Evolutionary conservation across 2,329 filamentous ascomycete genomes (phyloP).

Genomic region (Xylariaceae sp.): DNA sequence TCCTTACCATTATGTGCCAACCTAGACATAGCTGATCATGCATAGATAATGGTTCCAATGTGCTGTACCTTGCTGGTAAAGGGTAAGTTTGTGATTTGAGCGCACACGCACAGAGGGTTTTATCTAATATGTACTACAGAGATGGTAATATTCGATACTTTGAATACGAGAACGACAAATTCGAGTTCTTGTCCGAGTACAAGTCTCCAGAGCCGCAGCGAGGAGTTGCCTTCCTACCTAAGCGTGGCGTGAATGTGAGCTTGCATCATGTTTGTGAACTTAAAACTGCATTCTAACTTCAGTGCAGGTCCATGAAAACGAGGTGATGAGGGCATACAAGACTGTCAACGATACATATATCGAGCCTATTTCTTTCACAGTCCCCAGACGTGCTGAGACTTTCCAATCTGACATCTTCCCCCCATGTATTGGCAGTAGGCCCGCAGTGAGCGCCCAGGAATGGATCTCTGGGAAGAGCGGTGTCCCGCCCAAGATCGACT

Average conservation of each 20-base stretch:
- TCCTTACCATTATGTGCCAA: neutral
- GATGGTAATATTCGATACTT: constrained; percentile 99
- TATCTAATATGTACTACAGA: constrained; percentile 43
- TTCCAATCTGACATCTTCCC: constrained; percentile 98
- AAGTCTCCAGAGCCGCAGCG: constrained; percentile 95
- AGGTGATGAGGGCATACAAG: constrained; percentile 94
- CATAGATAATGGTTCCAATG: constrained; percentile 82
- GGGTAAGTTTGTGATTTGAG: constrained; percentile 56
- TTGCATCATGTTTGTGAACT: neutral
- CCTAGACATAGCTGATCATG: constrained; percentile 21
- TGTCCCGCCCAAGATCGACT: constrained; percentile 84
- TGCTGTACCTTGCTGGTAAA: constrained; percentile 93
- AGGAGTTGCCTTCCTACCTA: constrained; percentile 89
- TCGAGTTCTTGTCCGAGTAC: constrained; percentile 95
- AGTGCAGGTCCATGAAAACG: constrained; percentile 79
- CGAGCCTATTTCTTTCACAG: constrained; percentile 96
- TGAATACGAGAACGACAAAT: constrained; percentile 97
- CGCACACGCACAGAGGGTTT: too few relatives aligned
- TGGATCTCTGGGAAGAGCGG: constrained; percentile 85
- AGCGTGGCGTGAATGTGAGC: constrained; percentile 83
- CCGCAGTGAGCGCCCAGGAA: constrained; percentile 74
- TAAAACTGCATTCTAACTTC: constrained; percentile 4
- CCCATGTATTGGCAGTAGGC: constrained; percentile 73
- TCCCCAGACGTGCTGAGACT: constrained; percentile 85
- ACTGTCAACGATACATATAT: constrained; percentile 93